Conservation (phyloP, 345 rosid genomes). For the Clarkia xantiana region DNA sequence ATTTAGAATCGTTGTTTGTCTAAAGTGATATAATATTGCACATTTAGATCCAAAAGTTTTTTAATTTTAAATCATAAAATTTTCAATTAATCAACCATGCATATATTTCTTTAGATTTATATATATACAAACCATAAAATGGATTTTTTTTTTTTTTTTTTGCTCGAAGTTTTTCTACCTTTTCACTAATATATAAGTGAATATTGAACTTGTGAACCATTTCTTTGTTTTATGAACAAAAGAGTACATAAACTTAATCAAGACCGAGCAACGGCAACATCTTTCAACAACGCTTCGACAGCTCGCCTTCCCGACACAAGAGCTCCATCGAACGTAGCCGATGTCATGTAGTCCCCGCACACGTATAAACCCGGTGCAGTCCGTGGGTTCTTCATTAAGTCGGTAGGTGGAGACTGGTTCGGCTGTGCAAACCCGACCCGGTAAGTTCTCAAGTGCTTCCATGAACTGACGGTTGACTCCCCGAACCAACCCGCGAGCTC, state of each 20-base stretch:
- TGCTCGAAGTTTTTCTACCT: too few species aligned
- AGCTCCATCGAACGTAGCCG: conserved; percentile 88
- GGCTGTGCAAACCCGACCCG: conserved; percentile 68
- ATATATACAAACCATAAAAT: too few species aligned
- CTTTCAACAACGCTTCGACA: conserved; percentile 52
- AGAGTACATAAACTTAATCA: neutral
- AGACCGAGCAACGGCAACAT: conserved; percentile 9
- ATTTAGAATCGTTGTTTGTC: too few species aligned
- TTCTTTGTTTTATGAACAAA: neutral
- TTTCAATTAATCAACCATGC: too few species aligned
- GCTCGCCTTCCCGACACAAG: conserved; percentile 77
- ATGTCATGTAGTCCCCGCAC: conserved; percentile 68
- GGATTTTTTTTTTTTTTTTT: too few species aligned
- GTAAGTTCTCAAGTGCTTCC: conserved; percentile 71
- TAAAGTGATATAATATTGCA: too few species aligned
- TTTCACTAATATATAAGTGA: neutral
- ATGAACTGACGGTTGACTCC: conserved; percentile 30
- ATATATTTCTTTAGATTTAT: too few species aligned
- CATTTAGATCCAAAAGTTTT: too few species aligned
- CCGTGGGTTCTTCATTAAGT: conserved; percentile 39
- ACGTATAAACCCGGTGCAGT: conserved; percentile 32
- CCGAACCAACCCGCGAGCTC: conserved; percentile 75
- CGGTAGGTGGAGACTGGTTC: conserved; percentile 68
- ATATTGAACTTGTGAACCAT: neutral
- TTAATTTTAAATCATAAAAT: too few species aligned